Conservation (phyloP, 208 protist genomes). For the Angomonas ambiguus region DNA sequence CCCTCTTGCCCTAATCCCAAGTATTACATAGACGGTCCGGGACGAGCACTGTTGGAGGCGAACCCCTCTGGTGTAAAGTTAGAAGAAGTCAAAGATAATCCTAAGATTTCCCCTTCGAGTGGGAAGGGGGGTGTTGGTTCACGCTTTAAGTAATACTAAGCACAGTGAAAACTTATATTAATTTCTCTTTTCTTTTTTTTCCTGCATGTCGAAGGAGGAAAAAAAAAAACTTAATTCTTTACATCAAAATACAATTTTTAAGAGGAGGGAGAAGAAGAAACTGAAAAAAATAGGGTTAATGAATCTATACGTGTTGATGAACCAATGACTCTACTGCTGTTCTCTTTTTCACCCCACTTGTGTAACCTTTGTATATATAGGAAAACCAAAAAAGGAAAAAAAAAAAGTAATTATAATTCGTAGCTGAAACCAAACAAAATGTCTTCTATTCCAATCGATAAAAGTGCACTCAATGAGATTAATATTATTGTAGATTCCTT, state of each 20-base stretch:
- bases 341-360: too few relatives aligned
- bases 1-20: constrained; percentile 87
- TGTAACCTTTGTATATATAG: too few relatives aligned
- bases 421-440: not conserved
- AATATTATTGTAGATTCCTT: constrained; percentile 55
- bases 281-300: too few relatives aligned
- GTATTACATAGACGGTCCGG: constrained; percentile 86
- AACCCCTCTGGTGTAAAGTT: constrained; percentile 80
- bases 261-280: too few relatives aligned
- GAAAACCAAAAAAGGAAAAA: too few relatives aligned
- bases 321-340: not conserved
- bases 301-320: too few relatives aligned
- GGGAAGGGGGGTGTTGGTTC: constrained; percentile 46
- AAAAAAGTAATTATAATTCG: too few relatives aligned
- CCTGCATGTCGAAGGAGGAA: constrained; percentile 2
- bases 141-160: constrained; percentile 40
- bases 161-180: not conserved
- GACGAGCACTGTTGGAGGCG: constrained; percentile 72
- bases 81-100: constrained; percentile 42
- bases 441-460: constrained; percentile 24
- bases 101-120: not conserved
- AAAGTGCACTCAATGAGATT: constrained; percentile 44
- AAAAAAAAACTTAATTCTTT: constrained; percentile 13
- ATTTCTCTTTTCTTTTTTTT: not conserved
- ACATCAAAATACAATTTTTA: constrained; percentile 1